These are phyloP conservation scores for Leptoxyphium fumago DNA, from an alignment of 2,329 filamentous ascomycete genomes.

Conservation along the genomic window DNA sequence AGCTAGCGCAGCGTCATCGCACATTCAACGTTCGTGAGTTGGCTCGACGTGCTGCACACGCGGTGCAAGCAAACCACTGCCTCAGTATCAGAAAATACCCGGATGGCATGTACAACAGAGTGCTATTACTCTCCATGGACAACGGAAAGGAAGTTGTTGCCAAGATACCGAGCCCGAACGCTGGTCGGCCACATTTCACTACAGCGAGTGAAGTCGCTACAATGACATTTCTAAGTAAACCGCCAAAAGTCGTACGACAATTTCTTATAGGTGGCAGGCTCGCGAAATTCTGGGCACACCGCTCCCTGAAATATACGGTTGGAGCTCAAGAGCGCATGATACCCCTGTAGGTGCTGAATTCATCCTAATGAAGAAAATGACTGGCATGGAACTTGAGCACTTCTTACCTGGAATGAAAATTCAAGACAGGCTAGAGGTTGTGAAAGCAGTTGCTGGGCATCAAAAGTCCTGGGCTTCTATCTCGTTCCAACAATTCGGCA, in stretches of 20 bases:
- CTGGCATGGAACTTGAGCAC: constrained; percentile 19
- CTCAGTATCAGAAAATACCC: constrained; percentile 15
- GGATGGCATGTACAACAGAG: constrained; percentile 23
- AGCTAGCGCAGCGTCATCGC: constrained; percentile 2
- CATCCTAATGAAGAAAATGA: constrained; percentile 13
- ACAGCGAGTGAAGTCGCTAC: constrained; percentile 26
- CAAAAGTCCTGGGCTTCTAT: constrained; percentile 14
- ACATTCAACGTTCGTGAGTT: constrained; percentile 3
- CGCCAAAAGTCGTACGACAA: background rate
- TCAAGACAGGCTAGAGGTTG: constrained; percentile 13
- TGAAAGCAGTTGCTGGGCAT: constrained; percentile 14
- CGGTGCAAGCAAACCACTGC: constrained; percentile 7
- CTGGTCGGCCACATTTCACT: constrained; percentile 19
- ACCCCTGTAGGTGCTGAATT: constrained; percentile 13
- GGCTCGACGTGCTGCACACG: background rate
- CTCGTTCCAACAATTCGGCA: constrained; percentile 16
- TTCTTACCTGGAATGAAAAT: constrained; percentile 18
- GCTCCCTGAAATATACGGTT: constrained; percentile 10
- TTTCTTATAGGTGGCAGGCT: constrained; percentile 9
- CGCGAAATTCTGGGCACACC: constrained; percentile 15
- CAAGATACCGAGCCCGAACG: constrained; percentile 24
- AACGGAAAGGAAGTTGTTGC: constrained; percentile 21
- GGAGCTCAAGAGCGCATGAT: constrained; percentile 5
- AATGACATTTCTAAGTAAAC: constrained; percentile 19
- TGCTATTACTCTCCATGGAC: constrained; percentile 22